Evolutionary conservation across 2,329 filamentous ascomycete genomes (phyloP).

Genomic region (Zasmidium angulare): DNA sequence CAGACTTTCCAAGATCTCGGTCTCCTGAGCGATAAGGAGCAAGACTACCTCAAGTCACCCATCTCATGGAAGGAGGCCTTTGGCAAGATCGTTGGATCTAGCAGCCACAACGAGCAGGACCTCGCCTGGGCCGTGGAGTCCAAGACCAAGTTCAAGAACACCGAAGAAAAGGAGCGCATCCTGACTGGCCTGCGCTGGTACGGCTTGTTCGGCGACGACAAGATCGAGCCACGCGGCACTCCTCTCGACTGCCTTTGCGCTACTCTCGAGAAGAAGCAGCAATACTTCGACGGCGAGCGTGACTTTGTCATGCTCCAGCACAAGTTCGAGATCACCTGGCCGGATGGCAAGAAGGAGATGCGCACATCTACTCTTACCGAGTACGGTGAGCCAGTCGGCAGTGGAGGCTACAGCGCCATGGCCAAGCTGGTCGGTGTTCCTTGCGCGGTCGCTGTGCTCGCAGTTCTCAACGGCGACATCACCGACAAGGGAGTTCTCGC

Average conservation of each 20-base stretch:
- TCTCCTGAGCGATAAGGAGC: conserved; percentile 73
- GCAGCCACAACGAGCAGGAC: conserved; percentile 60
- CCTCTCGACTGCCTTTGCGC: conserved; percentile 90
- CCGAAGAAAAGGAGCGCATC: conserved; percentile 68
- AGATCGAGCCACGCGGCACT: conserved; percentile 72
- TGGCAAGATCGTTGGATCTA: conserved; percentile 69
- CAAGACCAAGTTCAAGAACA: conserved; percentile 70
- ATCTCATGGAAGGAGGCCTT: conserved; percentile 83
- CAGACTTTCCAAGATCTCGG: conserved; percentile 84
- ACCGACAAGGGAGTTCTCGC: conserved; percentile 60
- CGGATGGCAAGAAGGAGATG: conserved; percentile 74
- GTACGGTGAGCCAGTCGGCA: conserved; percentile 73
- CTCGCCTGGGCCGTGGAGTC: conserved; percentile 70
- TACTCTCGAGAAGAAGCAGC: conserved; percentile 87
- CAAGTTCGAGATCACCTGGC: conserved; percentile 80
- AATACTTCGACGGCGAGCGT: conserved; percentile 77
- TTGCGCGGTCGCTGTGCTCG: conserved; percentile 66
- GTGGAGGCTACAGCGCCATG: conserved; percentile 70
- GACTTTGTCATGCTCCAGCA: conserved; percentile 80
- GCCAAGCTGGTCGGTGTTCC: conserved; percentile 77
- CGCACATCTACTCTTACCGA: conserved; percentile 78
- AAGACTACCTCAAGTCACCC: conserved; percentile 61
- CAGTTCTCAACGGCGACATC: conserved; percentile 40
- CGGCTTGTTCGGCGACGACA: conserved; percentile 64
- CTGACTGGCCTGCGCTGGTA: conserved; percentile 73